phyloP scores from a whole-genome alignment of 2,329 filamentous ascomycete species.

The Monosporascus sp. region DNA sequence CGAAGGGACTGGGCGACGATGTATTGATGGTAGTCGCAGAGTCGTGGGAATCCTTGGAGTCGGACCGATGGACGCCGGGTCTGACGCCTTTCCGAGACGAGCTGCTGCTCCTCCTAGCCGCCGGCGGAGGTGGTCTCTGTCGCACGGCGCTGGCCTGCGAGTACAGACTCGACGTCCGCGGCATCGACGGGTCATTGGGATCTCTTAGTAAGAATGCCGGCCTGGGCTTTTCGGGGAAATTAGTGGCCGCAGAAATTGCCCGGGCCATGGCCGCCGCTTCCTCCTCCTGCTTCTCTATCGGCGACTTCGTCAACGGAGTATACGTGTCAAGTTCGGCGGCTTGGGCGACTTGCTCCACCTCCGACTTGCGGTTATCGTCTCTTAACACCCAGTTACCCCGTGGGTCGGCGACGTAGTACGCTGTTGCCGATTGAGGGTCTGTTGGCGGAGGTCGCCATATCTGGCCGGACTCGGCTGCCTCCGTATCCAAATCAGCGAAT shows the following conservation, averaged over 20 bases:
- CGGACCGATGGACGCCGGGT: constrained; percentile 15
- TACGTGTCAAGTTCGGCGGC: constrained; percentile 24
- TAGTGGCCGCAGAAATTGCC: constrained; percentile 17
- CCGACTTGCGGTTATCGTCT: constrained; percentile 27
- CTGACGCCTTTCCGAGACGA: constrained; percentile 14
- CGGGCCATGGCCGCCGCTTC: constrained; percentile 15
- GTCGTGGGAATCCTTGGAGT: constrained; percentile 26
- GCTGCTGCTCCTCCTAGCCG: constrained; percentile 12
- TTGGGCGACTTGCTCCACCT: constrained; percentile 12
- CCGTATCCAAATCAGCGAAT: constrained; percentile 28
- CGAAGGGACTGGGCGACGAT: constrained; percentile 18
- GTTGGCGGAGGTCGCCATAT: constrained; percentile 47
- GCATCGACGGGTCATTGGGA: constrained; percentile 14
- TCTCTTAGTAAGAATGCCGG: constrained; percentile 25
- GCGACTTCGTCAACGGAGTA: constrained; percentile 25
- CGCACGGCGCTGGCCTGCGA: constrained; percentile 27
- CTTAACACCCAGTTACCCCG: constrained; percentile 50
- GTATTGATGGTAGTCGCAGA: constrained; percentile 35
- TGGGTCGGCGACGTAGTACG: constrained; percentile 47
- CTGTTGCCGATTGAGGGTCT: constrained; percentile 39
- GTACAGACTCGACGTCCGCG: constrained; percentile 32
- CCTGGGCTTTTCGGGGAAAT: constrained; percentile 20
- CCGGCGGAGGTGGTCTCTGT: constrained; percentile 5
- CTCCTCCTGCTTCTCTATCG: constrained; percentile 23
- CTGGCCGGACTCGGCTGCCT: constrained; percentile 31